phyloP scores from a whole-genome alignment of 2,329 filamentous ascomycete genomes.

The Hypoxylon sp. region DNA sequence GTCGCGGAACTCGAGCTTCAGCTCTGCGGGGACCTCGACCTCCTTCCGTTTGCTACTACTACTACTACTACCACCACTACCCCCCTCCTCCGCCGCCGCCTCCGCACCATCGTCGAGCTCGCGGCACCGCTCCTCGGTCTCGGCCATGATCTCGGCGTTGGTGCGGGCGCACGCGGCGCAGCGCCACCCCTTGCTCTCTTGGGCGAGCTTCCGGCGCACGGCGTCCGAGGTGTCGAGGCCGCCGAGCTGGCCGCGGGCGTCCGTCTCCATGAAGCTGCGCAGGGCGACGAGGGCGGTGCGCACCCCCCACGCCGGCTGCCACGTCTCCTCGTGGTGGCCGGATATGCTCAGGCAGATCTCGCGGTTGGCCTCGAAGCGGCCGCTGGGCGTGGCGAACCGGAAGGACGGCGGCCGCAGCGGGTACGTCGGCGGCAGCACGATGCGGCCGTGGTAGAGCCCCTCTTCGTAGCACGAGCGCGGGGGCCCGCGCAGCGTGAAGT shows the following conservation, averaged over 20 bases:
- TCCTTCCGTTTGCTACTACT: constrained; percentile 50
- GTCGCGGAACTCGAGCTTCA: constrained; percentile 78
- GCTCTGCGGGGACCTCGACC: constrained; percentile 64
- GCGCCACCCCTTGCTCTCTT: constrained; percentile 71
- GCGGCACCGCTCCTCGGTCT: constrained; percentile 68
- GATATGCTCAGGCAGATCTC: constrained; percentile 95
- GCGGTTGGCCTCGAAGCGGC: constrained; percentile 94
- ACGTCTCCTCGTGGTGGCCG: constrained; percentile 97
- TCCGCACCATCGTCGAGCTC: constrained; percentile 51
- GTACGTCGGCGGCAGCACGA: constrained; percentile 88
- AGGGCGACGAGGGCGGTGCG: constrained; percentile 86
- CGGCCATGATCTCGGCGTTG: constrained; percentile 79
- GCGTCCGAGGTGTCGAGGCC: constrained; percentile 81
- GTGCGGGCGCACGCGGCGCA: constrained; percentile 77
- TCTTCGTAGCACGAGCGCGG: constrained; percentile 81
- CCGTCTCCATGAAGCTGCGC: constrained; percentile 92
- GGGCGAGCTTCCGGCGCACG: constrained; percentile 76
- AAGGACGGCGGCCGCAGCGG: constrained; percentile 94
- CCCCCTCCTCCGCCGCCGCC: constrained; percentile 29
- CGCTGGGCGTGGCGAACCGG: constrained; percentile 91
- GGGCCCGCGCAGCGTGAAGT: constrained; percentile 95
- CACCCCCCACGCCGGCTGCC: constrained; percentile 98
- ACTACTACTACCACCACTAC: background rate
- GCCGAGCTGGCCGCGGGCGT: constrained; percentile 87
- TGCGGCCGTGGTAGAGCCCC: constrained; percentile 95